phyloP scores from a whole-genome alignment of 2,329 filamentous ascomycete species.

The Arthrobotrys iridis region DNA sequence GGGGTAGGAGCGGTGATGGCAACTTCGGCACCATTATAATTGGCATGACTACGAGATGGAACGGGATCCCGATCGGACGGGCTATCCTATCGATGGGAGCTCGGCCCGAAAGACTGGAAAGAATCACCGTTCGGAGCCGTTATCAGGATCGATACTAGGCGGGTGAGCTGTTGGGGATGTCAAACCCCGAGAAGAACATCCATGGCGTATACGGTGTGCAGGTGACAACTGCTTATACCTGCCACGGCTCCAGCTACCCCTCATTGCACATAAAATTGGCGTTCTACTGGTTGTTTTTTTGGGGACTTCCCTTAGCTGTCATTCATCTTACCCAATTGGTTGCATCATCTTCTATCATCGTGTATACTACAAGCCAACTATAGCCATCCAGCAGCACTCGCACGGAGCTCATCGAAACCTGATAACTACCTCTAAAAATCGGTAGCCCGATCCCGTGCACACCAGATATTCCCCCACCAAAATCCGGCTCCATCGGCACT shows the following conservation, averaged over 20 bases:
- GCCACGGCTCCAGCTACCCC: background rate
- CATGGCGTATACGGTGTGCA: background rate
- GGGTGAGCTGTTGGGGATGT: background rate
- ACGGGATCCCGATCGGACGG: background rate
- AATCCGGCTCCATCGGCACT: constrained; percentile 1
- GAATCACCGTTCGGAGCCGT: background rate
- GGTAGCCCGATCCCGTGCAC: background rate
- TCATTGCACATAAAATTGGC: constrained; percentile 2
- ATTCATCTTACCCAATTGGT: constrained; percentile 16
- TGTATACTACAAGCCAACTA: constrained; percentile 16
- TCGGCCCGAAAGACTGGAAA: background rate
- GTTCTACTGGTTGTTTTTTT: constrained; percentile 1
- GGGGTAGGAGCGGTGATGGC: constrained; percentile 32
- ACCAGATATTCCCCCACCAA: constrained; percentile 11
- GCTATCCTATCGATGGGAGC: background rate
- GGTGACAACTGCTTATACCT: background rate
- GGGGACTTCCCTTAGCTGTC: constrained; percentile 8
- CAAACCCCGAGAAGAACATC: background rate
- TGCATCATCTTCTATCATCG: constrained; percentile 1
- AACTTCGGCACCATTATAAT: constrained; percentile 24
- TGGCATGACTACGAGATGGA: background rate
- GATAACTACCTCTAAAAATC: background rate
- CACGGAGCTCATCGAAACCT: background rate
- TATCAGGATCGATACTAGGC: background rate
- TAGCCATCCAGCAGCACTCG: constrained; percentile 3